A percentile compares a stretch with the other conserved stretches of the same genome.
Conservation (phyloP, 352 stramenopile species). For the Peronosclerospora sorghi region DNA sequence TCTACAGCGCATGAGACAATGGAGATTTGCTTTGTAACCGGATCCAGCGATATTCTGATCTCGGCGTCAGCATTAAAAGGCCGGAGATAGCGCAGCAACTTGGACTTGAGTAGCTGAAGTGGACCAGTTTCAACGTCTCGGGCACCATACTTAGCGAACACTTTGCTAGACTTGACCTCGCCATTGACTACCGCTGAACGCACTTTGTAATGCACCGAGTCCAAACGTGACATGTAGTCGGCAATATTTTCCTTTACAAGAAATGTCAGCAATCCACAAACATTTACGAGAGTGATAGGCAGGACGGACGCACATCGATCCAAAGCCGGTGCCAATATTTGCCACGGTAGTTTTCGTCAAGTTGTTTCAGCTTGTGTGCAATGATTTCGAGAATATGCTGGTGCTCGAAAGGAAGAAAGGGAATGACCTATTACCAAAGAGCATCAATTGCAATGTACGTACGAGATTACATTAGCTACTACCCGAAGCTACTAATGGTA, state of each 20-base stretch:
- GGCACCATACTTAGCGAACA: slow-evolving; percentile 82
- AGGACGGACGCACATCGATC: slow-evolving; percentile 37
- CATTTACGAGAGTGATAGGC: no score
- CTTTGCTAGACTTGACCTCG: slow-evolving; percentile 38
- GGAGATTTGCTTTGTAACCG: slow-evolving; percentile 28
- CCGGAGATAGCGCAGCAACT: slow-evolving; percentile 61
- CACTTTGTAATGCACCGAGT: slow-evolving; percentile 67
- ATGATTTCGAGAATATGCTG: slow-evolving; percentile 73
- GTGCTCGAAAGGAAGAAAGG: slow-evolving; percentile 83
- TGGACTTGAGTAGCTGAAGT: slow-evolving; percentile 74
- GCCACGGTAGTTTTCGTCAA: slow-evolving; percentile 62
- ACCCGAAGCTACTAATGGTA: no score
- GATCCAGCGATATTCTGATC: slow-evolving; percentile 47
- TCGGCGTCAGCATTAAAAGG: slow-evolving; percentile 67
- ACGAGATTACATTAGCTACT: no score
- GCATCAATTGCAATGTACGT: not conserved
- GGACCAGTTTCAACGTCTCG: slow-evolving; percentile 68
- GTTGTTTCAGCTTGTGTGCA: slow-evolving; percentile 60
- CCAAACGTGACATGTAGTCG: slow-evolving; percentile 56
- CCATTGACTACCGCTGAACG: slow-evolving; percentile 39
- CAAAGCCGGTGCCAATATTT: slow-evolving; percentile 70
- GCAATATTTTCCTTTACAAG: slow-evolving; percentile 30
- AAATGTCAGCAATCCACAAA: not conserved
- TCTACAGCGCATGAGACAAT: slow-evolving; percentile 45
- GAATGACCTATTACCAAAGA: slow-evolving; percentile 58